Conservation (phyloP, 2,329 filamentous ascomycete species). For the Calonectria montana region DNA sequence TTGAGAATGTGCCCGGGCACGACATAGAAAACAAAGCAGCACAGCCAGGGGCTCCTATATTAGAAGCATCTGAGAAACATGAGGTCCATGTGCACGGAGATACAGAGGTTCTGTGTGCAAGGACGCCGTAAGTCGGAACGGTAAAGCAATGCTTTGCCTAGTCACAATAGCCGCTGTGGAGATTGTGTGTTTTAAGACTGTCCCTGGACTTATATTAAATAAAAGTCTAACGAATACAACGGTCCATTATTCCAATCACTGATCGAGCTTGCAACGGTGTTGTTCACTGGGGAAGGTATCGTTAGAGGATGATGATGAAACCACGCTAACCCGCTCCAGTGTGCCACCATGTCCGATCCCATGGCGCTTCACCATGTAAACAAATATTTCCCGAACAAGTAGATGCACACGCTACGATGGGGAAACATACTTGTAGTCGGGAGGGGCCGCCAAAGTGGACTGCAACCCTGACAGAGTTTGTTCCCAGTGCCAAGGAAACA, state of each 20-base stretch:
- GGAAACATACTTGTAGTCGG: neutral
- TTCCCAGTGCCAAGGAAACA: neutral
- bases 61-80: constrained; percentile 2
- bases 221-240: neutral
- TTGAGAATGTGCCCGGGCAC: neutral
- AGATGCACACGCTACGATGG: neutral
- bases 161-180: neutral
- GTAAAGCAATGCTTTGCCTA: neutral
- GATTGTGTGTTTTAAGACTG: neutral
- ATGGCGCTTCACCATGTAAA: neutral
- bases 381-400: neutral
- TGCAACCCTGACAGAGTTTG: neutral
- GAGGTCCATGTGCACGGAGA: constrained; percentile 1
- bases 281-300: neutral
- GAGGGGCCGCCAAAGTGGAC: neutral
- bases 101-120: neutral
- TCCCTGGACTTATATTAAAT: neutral
- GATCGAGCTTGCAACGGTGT: neutral
- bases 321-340: neutral
- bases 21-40: neutral
- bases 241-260: neutral
- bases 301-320: constrained; percentile 5
- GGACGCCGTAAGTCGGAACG: neutral
- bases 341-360: neutral
- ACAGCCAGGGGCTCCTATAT: neutral